Conservation (phyloP, 768 basidiomycete species). For the Agaricus blazei region DNA sequence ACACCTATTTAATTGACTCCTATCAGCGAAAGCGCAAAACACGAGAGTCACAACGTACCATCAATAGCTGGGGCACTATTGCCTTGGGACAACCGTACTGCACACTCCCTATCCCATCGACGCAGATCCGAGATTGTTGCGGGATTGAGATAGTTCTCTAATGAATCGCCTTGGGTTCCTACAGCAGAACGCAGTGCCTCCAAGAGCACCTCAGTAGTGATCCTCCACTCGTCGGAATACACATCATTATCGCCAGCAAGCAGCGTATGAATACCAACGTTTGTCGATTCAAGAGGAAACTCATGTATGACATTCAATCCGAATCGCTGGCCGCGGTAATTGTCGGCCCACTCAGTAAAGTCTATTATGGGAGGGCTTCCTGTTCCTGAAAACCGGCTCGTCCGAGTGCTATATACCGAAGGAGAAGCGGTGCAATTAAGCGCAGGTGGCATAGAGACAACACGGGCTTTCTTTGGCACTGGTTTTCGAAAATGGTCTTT, state of each 20-base stretch:
- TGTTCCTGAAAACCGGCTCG: background rate
- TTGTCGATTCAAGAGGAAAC: conserved; percentile 2
- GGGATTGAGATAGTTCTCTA: background rate
- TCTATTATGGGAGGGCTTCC: conserved; percentile 21
- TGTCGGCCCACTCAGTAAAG: conserved; percentile 21
- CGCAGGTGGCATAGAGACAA: background rate
- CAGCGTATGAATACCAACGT: background rate
- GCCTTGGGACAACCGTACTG: background rate
- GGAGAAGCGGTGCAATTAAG: background rate
- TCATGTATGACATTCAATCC: conserved; percentile 13
- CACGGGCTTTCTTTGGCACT: background rate
- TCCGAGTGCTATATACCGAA: background rate
- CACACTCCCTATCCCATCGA: background rate
- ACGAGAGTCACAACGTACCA: background rate
- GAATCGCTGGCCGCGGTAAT: conserved; percentile 17
- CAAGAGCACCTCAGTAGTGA: background rate
- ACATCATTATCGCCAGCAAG: background rate
- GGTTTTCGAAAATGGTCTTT: background rate
- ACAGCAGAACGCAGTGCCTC: background rate
- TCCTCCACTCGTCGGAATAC: background rate
- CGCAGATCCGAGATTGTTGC: background rate
- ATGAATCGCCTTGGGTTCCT: background rate
- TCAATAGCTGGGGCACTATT: background rate
- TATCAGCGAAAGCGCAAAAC: background rate
- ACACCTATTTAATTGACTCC: background rate